A percentile compares a stretch with the other conserved stretches of the same genome.
Evolutionary conservation across 768 basidiomycete species (phyloP).

Genomic region (Coprinopsis sp.): DNA sequence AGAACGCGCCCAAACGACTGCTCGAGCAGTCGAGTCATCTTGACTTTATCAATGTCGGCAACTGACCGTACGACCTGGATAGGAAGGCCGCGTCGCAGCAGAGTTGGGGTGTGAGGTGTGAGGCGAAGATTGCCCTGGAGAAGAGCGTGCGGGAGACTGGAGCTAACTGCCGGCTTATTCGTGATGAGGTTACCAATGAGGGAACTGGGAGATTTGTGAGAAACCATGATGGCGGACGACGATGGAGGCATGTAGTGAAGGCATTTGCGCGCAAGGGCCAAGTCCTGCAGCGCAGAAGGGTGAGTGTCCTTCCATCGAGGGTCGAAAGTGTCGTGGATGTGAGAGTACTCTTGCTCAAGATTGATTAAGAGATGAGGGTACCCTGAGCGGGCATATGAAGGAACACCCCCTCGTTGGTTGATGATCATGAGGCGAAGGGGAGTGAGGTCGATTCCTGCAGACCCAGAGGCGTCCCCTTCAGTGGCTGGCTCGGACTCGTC

Average conservation of each 20-base stretch:
- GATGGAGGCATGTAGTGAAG: constrained; percentile 88
- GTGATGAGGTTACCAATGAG: constrained; percentile 97
- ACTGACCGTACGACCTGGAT: constrained; percentile 74
- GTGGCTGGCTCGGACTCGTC: constrained; percentile 25
- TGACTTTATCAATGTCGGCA: constrained; percentile 66
- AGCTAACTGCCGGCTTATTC: constrained; percentile 94
- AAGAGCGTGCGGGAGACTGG: constrained; percentile 90
- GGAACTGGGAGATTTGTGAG: constrained; percentile 91
- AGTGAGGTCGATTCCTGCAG: constrained; percentile 72
- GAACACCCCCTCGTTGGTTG: constrained; percentile 93
- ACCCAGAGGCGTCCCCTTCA: constrained; percentile 33
- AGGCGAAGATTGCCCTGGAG: constrained; percentile 83
- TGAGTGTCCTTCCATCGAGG: constrained; percentile 69
- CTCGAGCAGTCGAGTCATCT: constrained; percentile 80
- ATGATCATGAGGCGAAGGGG: constrained; percentile 97
- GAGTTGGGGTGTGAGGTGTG: constrained; percentile 87
- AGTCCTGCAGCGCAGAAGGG: constrained; percentile 83
- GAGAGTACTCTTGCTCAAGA: constrained; percentile 77
- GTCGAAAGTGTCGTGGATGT: constrained; percentile 84
- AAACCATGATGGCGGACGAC: constrained; percentile 95
- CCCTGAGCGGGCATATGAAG: constrained; percentile 93
- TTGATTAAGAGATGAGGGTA: constrained; percentile 96
- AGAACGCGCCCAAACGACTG: constrained; percentile 77
- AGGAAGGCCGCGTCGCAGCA: constrained; percentile 84
- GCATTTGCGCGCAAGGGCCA: constrained; percentile 81